phyloP scores from a whole-genome alignment of 1,139 yeast species.

The Lipomyces yarrowii region DNA sequence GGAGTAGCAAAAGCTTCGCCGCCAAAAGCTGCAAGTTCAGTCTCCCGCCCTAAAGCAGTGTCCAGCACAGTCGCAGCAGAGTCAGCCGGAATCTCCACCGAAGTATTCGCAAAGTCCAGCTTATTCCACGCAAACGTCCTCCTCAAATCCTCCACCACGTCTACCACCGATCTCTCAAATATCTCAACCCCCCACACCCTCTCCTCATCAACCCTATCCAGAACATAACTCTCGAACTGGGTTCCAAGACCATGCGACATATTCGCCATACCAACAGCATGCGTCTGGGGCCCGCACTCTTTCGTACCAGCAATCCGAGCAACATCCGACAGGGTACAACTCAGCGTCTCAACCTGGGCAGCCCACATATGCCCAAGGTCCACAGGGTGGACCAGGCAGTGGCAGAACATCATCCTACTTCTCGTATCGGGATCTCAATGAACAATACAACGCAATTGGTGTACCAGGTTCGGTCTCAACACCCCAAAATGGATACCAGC shows the following conservation, averaged over 20 bases:
- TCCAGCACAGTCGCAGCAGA: conserved; percentile 4
- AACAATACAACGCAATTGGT: conserved; percentile 10
- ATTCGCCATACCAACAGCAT: conserved; percentile 11
- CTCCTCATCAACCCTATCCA: conserved; percentile 3
- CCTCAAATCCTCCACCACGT: conserved; percentile 11
- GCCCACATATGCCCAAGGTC: neutral
- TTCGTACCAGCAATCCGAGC: neutral
- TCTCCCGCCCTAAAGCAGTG: no score
- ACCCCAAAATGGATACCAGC: conserved; percentile 8
- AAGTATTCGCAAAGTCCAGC: conserved; percentile 1
- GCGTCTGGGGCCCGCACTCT: neutral
- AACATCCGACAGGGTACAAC: neutral
- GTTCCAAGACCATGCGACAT: neutral
- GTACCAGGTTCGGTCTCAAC: neutral
- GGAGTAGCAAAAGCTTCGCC: no score
- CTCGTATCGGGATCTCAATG: conserved; percentile 11
- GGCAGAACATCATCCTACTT: conserved; percentile 6
- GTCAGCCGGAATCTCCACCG: conserved; percentile 9
- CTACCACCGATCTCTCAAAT: conserved; percentile 26
- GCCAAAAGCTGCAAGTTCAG: no score
- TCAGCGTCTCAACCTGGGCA: neutral
- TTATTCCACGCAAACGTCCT: conserved; percentile 1
- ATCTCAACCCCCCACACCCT: conserved; percentile 10
- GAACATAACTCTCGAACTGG: conserved; percentile 1
- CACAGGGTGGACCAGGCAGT: conserved; percentile 6